A percentile compares a stretch with the other conserved stretches of the same genome.
Evolutionary conservation across 805 yeast species (phyloP).

Genomic region (Yarrowia osloensis): DNA sequence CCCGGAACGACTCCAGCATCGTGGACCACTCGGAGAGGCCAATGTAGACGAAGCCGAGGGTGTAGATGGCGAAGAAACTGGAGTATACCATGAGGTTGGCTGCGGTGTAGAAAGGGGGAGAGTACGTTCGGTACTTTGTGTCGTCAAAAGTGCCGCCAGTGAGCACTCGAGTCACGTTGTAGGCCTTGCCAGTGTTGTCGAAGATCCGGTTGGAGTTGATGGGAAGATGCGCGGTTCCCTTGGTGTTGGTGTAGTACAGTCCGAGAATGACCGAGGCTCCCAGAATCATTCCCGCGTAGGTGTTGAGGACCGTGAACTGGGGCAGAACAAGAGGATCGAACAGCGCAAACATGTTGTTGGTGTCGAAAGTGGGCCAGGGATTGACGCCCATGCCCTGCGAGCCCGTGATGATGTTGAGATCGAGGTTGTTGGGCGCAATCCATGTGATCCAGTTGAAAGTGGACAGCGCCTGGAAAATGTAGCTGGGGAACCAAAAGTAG

Average conservation of each 20-base stretch:
- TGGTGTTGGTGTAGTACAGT: conserved; percentile 55
- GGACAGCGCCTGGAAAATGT: conserved; percentile 60
- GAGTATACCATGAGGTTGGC: conserved; percentile 51
- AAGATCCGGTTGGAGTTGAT: conserved; percentile 56
- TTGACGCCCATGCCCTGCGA: conserved; percentile 56
- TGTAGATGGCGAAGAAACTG: conserved; percentile 56
- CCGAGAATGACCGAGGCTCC: conserved; percentile 52
- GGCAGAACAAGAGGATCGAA: conserved; percentile 49
- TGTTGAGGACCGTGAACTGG: conserved; percentile 44
- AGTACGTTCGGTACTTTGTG: conserved; percentile 55
- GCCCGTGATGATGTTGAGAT: conserved; percentile 65
- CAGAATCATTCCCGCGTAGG: conserved; percentile 49
- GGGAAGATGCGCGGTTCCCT: conserved; percentile 64
- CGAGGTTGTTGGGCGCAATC: conserved; percentile 57
- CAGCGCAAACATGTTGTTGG: conserved; percentile 43
- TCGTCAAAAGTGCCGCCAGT: conserved; percentile 44
- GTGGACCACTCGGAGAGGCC: conserved; percentile 33
- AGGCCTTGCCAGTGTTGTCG: conserved; percentile 55
- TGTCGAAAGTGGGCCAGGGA: conserved; percentile 52
- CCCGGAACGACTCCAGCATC: conserved; percentile 35
- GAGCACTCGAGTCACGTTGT: conserved; percentile 50
- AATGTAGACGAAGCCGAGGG: conserved; percentile 54
- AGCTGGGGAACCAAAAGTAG: conserved; percentile 73
- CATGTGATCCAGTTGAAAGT: conserved; percentile 66
- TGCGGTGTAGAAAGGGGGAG: conserved; percentile 69